Evolutionary conservation across 306 rosid species (phyloP), one percentile per base, ranked within the genome.

Genomic region (Canavalia gladiata): DNA sequence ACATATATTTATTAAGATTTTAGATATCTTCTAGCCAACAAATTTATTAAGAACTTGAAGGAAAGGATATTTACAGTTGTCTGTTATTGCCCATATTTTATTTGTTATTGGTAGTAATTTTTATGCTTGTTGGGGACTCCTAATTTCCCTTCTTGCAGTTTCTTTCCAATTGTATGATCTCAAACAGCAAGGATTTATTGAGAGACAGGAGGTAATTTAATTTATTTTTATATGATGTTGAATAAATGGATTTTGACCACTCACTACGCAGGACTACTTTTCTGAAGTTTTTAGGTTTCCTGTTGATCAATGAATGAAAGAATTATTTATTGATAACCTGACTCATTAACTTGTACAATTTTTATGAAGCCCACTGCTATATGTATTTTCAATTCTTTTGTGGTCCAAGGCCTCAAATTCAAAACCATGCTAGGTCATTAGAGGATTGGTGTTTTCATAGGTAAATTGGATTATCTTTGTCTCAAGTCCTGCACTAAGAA

Each of bases 181-280:
- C 65, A 91, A 88, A 84, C 94, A 88, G 34, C 97, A 90, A 84
- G 98, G 97, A 18, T 90, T 74, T 87, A 91, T 93, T 75, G 89
- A 85, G 86, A 88, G 94, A 65, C 83, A 89, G 51, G 94, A 93
- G 97, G 98, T 91, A 86, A 62, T 76, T 82, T 86, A 87, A 60
- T 73, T 81, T 83, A 4, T 65, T 72, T 70, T 76, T 66, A 28
- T 55, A 10, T 62, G 49, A 30, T 63, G 34, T 55, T 59, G 13
- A 78, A 45, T 50, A 68, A 64, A 50, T 73, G 18, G 81, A 12
- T 46, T 64, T 47, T 72, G 60, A 45, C 68, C 72, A 3, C 62
- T 73, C 18, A 73, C 51, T 50, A 39, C 76, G 49, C 18, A 68
- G 33, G 58, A 75, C 45, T 82, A 45, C 50, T 37, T 37, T 66